Evolutionary conservation across 2,329 filamentous ascomycete genomes (phyloP).

Genomic region (Xylaria sp.): DNA sequence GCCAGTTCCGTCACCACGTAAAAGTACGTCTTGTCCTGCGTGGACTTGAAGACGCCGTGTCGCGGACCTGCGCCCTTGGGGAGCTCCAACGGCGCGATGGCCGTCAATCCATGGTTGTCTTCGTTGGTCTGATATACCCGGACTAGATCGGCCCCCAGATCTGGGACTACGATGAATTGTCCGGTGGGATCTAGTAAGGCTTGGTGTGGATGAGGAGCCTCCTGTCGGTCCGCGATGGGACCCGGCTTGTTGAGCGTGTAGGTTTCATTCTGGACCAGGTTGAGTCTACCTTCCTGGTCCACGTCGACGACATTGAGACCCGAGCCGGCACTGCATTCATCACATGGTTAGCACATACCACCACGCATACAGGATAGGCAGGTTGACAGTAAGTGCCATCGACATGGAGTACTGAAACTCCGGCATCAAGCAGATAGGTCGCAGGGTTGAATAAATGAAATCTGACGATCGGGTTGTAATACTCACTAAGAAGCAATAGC

Average conservation of each 20-base stretch:
- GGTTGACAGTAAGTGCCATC: too few relatives aligned
- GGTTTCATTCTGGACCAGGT: constrained; percentile 35
- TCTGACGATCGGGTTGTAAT: too few relatives aligned
- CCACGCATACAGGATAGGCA: background rate
- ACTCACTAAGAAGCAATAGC: constrained; percentile 32
- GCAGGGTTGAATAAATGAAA: too few relatives aligned
- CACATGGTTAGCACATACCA: constrained; percentile 7
- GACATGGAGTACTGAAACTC: too few relatives aligned
- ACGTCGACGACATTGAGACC: constrained; percentile 40
- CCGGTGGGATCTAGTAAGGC: constrained; percentile 61
- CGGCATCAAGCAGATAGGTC: too few relatives aligned
- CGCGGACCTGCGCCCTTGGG: constrained; percentile 57
- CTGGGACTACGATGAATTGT: constrained; percentile 57
- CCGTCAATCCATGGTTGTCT: constrained; percentile 39
- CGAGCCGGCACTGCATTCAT: constrained; percentile 38
- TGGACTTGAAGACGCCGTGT: constrained; percentile 55
- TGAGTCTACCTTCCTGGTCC: constrained; percentile 29
- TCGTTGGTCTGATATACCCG: constrained; percentile 52
- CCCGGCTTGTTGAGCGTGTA: constrained; percentile 38
- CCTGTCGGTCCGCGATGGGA: constrained; percentile 44
- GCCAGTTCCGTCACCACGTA: constrained; percentile 58
- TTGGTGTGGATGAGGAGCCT: constrained; percentile 58
- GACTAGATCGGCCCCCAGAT: constrained; percentile 60
- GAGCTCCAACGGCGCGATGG: constrained; percentile 38
- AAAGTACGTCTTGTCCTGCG: constrained; percentile 44